Percentiles rank a stretch among this genome's conserved stretches.
phyloP scores from a whole-genome alignment of 2,329 filamentous ascomycete species.

The Aspergillus latus region DNA sequence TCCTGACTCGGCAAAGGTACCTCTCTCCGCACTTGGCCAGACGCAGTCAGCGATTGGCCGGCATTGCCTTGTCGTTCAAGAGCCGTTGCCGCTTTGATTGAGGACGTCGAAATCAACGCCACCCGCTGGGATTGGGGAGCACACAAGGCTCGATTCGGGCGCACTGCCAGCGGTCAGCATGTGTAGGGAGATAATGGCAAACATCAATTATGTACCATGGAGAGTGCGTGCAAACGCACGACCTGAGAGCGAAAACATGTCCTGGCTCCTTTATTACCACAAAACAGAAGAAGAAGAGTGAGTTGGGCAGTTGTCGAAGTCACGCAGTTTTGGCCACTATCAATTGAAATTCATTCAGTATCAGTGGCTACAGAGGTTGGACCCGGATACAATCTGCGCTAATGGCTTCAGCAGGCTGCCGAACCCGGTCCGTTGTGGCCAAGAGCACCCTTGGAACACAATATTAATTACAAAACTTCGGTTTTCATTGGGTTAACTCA shows the following conservation, averaged over 20 bases:
- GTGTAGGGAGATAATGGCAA: not conserved
- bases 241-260: slow-evolving; percentile 30
- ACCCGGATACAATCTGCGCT: slow-evolving; percentile 15
- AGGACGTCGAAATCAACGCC: slow-evolving; percentile 45
- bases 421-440: not conserved
- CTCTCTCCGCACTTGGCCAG: slow-evolving; percentile 48
- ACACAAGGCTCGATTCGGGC: slow-evolving; percentile 29
- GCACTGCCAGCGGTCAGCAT: slow-evolving; percentile 29
- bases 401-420: slow-evolving; percentile 13
- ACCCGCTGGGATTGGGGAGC: slow-evolving; percentile 37
- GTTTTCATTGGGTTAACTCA: not conserved
- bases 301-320: not conserved
- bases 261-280: not conserved
- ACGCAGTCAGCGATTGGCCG: slow-evolving; percentile 38
- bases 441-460: not conserved
- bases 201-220: slow-evolving; percentile 24
- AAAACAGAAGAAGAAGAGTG: not conserved
- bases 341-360: slow-evolving; percentile 5
- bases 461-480: slow-evolving; percentile 4
- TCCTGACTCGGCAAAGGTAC: slow-evolving; percentile 52
- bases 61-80: slow-evolving; percentile 38
- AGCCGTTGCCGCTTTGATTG: slow-evolving; percentile 44
- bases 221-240: slow-evolving; percentile 30
- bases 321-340: not conserved
- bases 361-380: slow-evolving; percentile 5